phyloP scores from a whole-genome alignment of 495 filamentous ascomycete species.

The Xanthoparmelia taractica region DNA sequence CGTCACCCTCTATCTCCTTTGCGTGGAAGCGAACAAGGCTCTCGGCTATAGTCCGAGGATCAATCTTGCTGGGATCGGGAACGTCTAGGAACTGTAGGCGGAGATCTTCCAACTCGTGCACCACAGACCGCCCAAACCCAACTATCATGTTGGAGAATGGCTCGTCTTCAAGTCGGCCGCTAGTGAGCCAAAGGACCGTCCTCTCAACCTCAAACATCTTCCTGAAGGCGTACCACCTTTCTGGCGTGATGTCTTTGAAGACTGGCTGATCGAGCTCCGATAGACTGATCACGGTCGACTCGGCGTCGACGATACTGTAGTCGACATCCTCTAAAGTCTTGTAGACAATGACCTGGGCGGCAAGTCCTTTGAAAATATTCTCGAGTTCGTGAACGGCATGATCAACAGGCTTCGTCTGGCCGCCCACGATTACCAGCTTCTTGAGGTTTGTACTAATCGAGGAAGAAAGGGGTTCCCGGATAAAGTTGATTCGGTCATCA shows the following conservation, averaged over 20 bases:
- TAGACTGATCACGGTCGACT: not conserved
- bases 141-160: conserved; percentile 36
- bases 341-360: not conserved
- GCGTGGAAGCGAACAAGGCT: not conserved
- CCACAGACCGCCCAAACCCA: conserved; percentile 33
- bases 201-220: not conserved
- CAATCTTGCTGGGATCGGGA: conserved; percentile 12
- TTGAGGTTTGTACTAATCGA: not conserved
- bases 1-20: not conserved
- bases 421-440: not conserved
- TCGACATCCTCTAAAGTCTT: conserved; percentile 5
- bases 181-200: conserved; percentile 35
- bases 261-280: conserved; percentile 1
- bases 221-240: conserved; percentile 8
- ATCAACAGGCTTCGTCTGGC: not conserved
- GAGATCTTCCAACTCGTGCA: conserved; percentile 25
- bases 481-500: not conserved
- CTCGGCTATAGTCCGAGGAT: conserved; percentile 2
- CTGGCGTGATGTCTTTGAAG: conserved; percentile 2
- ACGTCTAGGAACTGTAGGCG: conserved; percentile 30
- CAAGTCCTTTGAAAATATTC: not conserved
- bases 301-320: not conserved
- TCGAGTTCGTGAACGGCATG: conserved; percentile 2
- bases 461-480: conserved; percentile 3
- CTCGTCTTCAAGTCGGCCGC: conserved; percentile 30